Conservation (phyloP, 2,329 filamentous ascomycete species). For the Botrytis aclada region DNA sequence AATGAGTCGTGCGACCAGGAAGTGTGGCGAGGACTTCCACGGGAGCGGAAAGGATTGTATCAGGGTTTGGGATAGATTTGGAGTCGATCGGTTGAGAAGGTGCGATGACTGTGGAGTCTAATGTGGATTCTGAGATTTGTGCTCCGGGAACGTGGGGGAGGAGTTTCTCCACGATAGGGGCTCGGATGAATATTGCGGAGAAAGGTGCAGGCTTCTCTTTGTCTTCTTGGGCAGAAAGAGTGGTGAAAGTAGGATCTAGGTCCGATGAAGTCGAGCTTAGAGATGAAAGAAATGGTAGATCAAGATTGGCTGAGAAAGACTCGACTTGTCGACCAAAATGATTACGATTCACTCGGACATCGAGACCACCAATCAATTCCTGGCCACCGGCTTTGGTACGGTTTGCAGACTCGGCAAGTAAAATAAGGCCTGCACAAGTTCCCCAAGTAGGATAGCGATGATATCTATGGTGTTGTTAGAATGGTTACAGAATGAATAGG, state of each 20-base stretch:
- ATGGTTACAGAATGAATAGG: not conserved
- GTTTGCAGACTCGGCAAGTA: constrained; percentile 84
- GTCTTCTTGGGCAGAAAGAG: not conserved
- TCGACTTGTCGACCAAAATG: constrained; percentile 93
- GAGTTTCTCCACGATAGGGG: constrained; percentile 86
- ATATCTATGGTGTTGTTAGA: constrained; percentile 48
- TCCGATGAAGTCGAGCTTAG: constrained; percentile 21
- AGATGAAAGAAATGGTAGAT: constrained; percentile 64
- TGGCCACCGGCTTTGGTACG: constrained; percentile 87
- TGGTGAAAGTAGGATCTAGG: constrained; percentile 26
- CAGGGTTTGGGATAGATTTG: constrained; percentile 21
- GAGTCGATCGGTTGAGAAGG: constrained; percentile 29
- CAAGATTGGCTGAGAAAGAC: constrained; percentile 76
- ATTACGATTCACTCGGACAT: constrained; percentile 88
- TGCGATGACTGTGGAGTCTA: constrained; percentile 40
- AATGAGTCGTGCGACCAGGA: constrained; percentile 40
- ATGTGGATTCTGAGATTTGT: constrained; percentile 42
- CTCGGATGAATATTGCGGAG: constrained; percentile 86
- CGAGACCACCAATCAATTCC: constrained; percentile 86
- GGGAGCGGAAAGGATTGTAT: constrained; percentile 26
- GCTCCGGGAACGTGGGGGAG: constrained; percentile 45
- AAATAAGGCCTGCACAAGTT: constrained; percentile 90
- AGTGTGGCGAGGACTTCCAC: constrained; percentile 54
- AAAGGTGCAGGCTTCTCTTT: constrained; percentile 51
- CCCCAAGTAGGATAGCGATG: constrained; percentile 85